phyloP scores from a whole-genome alignment of 805 yeast species.

The Candida stauntonica region DNA sequence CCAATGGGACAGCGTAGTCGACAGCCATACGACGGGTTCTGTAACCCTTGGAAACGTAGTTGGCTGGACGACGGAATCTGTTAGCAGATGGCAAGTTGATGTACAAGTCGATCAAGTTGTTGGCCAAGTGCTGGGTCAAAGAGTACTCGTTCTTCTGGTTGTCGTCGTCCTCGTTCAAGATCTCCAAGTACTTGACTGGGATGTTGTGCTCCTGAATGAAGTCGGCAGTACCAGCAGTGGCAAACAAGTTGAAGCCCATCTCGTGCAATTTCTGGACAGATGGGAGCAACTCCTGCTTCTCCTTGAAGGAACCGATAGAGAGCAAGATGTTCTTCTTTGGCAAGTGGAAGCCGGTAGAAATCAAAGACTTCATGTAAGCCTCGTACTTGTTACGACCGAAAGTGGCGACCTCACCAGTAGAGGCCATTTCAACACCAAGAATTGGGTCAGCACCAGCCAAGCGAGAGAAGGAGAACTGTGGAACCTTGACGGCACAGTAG shows the following conservation, averaged over 20 bases:
- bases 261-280: slow-evolving; percentile 74
- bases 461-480: slow-evolving; percentile 96
- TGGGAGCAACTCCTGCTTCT: slow-evolving; percentile 90
- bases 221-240: slow-evolving; percentile 99
- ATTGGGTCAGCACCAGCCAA: slow-evolving; percentile 98
- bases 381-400: slow-evolving; percentile 96
- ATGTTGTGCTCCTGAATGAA: slow-evolving; percentile 92
- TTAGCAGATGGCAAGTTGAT: slow-evolving; percentile 95
- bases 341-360: slow-evolving; percentile 91
- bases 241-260: slow-evolving; percentile 86
- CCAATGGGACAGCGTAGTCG: slow-evolving; percentile 95
- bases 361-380: slow-evolving; percentile 90
- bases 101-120: slow-evolving; percentile 92
- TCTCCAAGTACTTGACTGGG: slow-evolving; percentile 93
- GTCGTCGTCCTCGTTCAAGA: slow-evolving; percentile 63
- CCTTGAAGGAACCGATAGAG: slow-evolving; percentile 95
- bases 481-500: slow-evolving; percentile 94
- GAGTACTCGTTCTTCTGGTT: slow-evolving; percentile 91
- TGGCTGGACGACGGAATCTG: slow-evolving; percentile 98
- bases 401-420: slow-evolving; percentile 98
- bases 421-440: slow-evolving; percentile 98
- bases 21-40: slow-evolving; percentile 99
- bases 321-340: slow-evolving; percentile 93
- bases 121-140: slow-evolving; percentile 92
- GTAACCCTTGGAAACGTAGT: slow-evolving; percentile 96